These are phyloP conservation scores for Pseudovirgaria hyperparasitica DNA, from an alignment of 2,329 filamentous ascomycete genomes.

Conservation along the genomic window DNA sequence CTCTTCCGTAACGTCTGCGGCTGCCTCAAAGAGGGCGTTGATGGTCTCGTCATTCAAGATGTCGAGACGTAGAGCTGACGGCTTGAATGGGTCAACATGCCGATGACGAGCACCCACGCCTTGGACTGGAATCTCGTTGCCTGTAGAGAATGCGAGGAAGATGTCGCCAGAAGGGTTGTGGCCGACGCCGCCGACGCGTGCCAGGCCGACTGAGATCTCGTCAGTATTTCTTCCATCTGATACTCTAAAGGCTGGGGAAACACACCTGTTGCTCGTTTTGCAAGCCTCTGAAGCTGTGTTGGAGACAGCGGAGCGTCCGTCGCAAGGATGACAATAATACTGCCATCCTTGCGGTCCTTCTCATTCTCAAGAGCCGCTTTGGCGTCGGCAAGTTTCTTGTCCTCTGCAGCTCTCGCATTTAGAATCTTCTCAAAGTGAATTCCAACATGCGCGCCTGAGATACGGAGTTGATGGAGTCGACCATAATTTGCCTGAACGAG, in stretches of 20 bases:
- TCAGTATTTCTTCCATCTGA: no score
- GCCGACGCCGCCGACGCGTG: constrained; percentile 48
- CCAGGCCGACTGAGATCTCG: constrained; percentile 47
- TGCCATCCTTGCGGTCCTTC: constrained; percentile 46
- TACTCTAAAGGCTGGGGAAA: no score
- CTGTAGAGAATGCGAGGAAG: constrained; percentile 55
- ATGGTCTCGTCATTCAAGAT: constrained; percentile 47
- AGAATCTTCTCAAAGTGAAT: constrained; percentile 34
- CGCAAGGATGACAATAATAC: constrained; percentile 47
- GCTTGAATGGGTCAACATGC: constrained; percentile 20
- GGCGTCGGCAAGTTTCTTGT: constrained; percentile 16
- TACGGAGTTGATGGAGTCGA: constrained; percentile 39
- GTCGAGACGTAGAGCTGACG: constrained; percentile 32
- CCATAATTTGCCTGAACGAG: constrained; percentile 58
- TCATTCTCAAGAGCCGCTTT: no score
- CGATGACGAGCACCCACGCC: constrained; percentile 14
- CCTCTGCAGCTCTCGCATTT: constrained; percentile 14
- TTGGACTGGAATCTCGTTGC: constrained; percentile 37
- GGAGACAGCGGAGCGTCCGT: constrained; percentile 50
- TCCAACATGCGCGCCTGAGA: constrained; percentile 50
- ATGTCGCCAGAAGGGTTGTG: constrained; percentile 53
- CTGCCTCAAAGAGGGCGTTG: constrained; percentile 48
- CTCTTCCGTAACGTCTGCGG: constrained; percentile 51
- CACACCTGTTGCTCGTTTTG: constrained; percentile 50
- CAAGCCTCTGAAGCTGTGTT: constrained; percentile 43